These are phyloP conservation scores for Trichoderma sp. DNA, from an alignment of 2,329 filamentous ascomycete genomes.

Conservation along the genomic window DNA sequence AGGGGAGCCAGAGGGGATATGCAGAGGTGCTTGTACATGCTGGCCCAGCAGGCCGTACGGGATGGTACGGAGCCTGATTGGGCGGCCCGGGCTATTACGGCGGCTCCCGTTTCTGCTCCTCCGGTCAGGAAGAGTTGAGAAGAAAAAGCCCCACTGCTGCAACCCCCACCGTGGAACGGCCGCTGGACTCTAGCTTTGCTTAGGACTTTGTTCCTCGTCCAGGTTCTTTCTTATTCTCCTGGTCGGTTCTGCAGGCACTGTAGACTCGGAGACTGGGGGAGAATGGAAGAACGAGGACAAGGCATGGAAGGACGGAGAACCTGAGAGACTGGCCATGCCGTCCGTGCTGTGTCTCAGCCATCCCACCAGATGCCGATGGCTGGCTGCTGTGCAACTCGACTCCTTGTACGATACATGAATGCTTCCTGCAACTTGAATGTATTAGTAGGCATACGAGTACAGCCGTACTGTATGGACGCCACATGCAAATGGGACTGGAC, in stretches of 20 bases:
- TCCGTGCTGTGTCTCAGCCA: neutral
- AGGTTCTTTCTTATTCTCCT: neutral
- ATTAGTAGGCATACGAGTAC: neutral
- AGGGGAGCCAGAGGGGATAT: neutral
- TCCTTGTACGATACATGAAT: neutral
- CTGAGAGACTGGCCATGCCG: neutral
- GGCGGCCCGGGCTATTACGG: constrained; percentile 11
- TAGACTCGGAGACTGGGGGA: neutral
- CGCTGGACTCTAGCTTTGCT: neutral
- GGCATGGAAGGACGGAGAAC: neutral
- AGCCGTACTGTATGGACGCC: neutral
- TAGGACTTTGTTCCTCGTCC: neutral
- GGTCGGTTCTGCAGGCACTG: neutral
- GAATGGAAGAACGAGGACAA: neutral
- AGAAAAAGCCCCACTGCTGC: neutral
- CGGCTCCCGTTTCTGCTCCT: constrained; percentile 3
- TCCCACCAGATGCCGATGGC: neutral
- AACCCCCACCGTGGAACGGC: neutral
- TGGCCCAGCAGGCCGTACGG: constrained; percentile 4
- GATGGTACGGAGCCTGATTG: constrained; percentile 17
- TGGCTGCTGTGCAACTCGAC: neutral
- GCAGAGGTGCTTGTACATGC: neutral
- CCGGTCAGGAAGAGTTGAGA: neutral
- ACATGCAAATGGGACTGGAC: neutral
- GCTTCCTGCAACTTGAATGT: neutral